Evolutionary conservation across 352 stramenopile species (phyloP).

Genomic region (Stramenopiles sp.): DNA sequence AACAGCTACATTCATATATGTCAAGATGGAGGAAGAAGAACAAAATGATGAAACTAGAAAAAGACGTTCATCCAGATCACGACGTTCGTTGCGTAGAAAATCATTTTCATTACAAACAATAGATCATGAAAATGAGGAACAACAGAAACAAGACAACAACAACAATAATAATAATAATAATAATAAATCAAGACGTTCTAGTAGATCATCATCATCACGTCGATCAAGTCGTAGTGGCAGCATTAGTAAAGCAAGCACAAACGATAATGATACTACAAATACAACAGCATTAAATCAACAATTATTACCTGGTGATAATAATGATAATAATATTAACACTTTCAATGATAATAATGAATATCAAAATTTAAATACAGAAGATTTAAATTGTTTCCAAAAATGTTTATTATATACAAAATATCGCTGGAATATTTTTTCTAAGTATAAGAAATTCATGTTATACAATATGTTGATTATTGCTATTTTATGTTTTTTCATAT

Average conservation of each 20-base stretch:
- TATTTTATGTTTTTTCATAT: not conserved
- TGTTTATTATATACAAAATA: no score
- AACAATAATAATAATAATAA: not conserved
- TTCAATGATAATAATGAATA: not conserved
- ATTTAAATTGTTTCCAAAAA: no score
- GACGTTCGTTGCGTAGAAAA: not conserved
- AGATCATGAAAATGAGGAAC: not conserved
- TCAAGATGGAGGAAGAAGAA: no score
- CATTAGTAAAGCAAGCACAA: no score
- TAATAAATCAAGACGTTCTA: not conserved
- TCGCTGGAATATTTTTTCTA: not conserved
- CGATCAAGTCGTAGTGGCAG: no score
- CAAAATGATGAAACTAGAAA: no score
- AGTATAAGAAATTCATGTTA: not conserved
- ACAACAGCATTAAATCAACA: not conserved
- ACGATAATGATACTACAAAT: not conserved
- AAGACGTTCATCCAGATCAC: not conserved
- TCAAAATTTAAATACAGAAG: not conserved
- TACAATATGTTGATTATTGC: not conserved
- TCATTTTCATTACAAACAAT: not conserved
- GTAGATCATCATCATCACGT: not conserved
- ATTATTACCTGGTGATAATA: not conserved
- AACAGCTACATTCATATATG: no score
- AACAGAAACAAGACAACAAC: not conserved
- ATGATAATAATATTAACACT: not conserved